Base-by-base conservation (phyloP, 1,139 yeast species). In the Zygotorulaspora mrakii region DNA sequence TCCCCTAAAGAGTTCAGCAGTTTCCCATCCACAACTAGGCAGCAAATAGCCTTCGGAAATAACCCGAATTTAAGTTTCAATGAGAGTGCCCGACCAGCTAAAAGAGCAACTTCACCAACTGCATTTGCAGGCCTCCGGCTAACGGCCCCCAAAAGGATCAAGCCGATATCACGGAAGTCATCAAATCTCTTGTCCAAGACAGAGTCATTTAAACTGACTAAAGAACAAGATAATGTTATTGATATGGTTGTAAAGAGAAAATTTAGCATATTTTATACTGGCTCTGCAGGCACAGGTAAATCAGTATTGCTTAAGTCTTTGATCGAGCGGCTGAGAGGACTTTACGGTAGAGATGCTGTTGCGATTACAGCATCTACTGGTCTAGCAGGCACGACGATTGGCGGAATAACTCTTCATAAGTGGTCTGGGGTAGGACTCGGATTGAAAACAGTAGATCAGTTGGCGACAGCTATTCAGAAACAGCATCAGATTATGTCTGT, bases 351-450 rank as follows among this genome's bases (percentile, higher is more conserved):
- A 2, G 68, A 68, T 8, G 64, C 69, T 1, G 82, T 88, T 2
- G 95, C 91, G 0, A 78, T 88, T 2, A 83, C 95, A 1, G 96
- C 96, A 0, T 84, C 95, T 0, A 87, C 96, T 0, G 97, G 96
- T 1, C 65, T 88, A 51, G 96, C 96, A 0, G 96, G 95, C 0
- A 77, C 85, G 31, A 86, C 83, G 54, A 80, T 88, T 52, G 91
- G 88, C 1, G 96, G 96, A 12, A 74, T 72, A 25, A 88, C 96
- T 0, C 66, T 88, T 25, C 91, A 86, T 58, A 71, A 82, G 48
- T 85, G 80, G 66, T 72, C 89, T 1, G 87, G 91, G 1, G 72
- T 87, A 39, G 95, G 96, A 0, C 60, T 85, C 13, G 96, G 89
- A 4, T 64, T 64, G 2, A 82, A 72, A 3, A 50, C 70, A 2